Evolutionary conservation across 768 basidiomycete species (phyloP), one percentile per base, ranked within the genome.

Genomic region (Pulveroboletus sp.): DNA sequence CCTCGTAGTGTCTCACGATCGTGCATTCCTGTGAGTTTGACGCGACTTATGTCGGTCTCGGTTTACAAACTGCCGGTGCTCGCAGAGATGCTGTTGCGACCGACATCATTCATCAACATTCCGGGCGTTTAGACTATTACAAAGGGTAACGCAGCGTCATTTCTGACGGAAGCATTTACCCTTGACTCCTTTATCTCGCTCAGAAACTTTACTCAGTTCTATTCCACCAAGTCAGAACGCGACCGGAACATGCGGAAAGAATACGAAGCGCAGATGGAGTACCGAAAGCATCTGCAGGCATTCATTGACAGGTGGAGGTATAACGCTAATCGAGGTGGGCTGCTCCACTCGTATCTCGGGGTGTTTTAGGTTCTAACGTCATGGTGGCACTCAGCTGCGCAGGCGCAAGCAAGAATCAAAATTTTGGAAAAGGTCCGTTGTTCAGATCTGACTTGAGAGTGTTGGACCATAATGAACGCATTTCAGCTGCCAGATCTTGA

Each of bases 261-360:
- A 68, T 99, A 98, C 68, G 95, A 98, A 31, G 76, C 92, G 0
- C 96, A 99, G 69, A 84, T 96, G 80, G 86, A 89, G 9, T 98
- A 98, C 66, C 80, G 96, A 48, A 88, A 89, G 61, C 92, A 96
- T 73, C 71, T 98, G 28, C 95, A 98, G 65, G 93, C 95, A 0
- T 99, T 96, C 73, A 97, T 99, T 59, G 96, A 98, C 61, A 78
- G 93, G 46, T 99, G 96, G 96, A 78, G 95, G 60, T 97, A 97
- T 70, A 97, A 97, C 59, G 93, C 93, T 50, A 95, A 95, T 66
- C 80, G 94, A 60, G 87, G 86, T 80, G 68, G 52, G 68, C 52
- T n/a, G 17, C 26, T 31, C 15, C 8, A 8, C 35, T 50, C 42
- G n/a, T 26, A 6, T 18, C 27, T 43, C 15, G 1, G 17, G 24